These are phyloP conservation scores for Nematodospora valgi DNA, from an alignment of 805 yeast species.

Conservation along the genomic window DNA sequence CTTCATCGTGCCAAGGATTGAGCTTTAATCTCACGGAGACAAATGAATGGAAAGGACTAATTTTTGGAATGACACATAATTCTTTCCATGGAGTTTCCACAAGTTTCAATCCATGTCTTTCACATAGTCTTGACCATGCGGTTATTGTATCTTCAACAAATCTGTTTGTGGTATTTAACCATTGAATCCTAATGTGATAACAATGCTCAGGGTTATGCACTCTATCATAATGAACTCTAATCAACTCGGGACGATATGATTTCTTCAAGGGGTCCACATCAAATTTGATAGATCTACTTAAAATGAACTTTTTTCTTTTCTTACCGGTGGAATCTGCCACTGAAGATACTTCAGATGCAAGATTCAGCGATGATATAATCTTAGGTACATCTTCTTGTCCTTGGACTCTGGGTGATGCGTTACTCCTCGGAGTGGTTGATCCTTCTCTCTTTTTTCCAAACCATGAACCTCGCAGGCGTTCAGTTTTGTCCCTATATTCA, in stretches of 20 bases:
- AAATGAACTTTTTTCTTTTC: conserved; percentile 41
- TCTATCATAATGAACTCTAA: conserved; percentile 83
- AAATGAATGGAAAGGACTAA: conserved; percentile 87
- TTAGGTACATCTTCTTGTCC: conserved; percentile 21
- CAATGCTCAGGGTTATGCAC: conserved; percentile 95
- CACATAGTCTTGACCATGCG: conserved; percentile 78
- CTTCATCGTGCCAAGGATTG: conserved; percentile 68
- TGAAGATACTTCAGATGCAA: conserved; percentile 21
- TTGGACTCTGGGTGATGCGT: conserved; percentile 21
- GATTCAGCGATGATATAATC: conserved; percentile 12
- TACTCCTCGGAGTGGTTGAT: conserved; percentile 15
- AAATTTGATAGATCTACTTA: conserved; percentile 63
- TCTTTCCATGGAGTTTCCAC: conserved; percentile 94
- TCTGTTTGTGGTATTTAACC: conserved; percentile 89
- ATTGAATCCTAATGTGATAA: conserved; percentile 84
- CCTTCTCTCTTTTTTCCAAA: conserved; percentile 22
- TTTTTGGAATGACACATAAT: conserved; percentile 66
- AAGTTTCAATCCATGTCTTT: conserved; percentile 69
- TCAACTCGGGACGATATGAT: conserved; percentile 73
- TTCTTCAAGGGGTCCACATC: conserved; percentile 72
- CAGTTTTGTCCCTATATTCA: conserved; percentile 43
- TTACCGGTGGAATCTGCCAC: conserved; percentile 22
- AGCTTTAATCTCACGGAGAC: conserved; percentile 63
- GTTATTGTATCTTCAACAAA: conserved; percentile 30
- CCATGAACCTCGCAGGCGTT: conserved; percentile 22